phyloP scores from a whole-genome alignment of 768 basidiomycete species.

The Mrakia frigida region DNA sequence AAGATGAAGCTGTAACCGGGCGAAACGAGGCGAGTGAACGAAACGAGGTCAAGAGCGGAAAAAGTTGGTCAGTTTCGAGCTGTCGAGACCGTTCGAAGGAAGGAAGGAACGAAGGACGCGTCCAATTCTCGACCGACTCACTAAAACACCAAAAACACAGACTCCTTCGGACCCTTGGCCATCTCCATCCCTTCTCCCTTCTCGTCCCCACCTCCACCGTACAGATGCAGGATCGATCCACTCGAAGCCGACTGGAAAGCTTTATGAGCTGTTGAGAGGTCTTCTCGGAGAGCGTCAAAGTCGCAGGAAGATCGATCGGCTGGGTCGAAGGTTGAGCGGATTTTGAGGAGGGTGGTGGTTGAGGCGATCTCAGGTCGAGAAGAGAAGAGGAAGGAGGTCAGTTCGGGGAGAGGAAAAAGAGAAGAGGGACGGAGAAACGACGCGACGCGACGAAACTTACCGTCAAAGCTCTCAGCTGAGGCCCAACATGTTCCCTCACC shows the following conservation, averaged over 20 bases:
- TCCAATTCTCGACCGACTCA: too few species aligned
- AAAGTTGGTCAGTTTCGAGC: not conserved
- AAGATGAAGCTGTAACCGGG: conserved; percentile 86
- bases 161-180: conserved; percentile 53
- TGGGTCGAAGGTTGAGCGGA: conserved; percentile 24
- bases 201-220: conserved; percentile 19
- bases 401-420: not conserved
- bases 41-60: not conserved
- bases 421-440: not conserved
- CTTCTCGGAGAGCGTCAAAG: conserved; percentile 20
- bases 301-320: not conserved
- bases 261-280: conserved; percentile 4
- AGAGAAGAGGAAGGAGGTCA: not conserved
- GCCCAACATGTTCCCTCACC: conserved; percentile 42
- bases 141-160: conserved; percentile 87
- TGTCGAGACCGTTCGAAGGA: not conserved
- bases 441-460: conserved; percentile 35
- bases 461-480: conserved; percentile 38
- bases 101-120: not conserved
- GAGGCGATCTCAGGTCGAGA: not conserved
- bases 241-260: conserved; percentile 18
- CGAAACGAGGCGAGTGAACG: not conserved
- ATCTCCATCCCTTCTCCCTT: not conserved
- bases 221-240: conserved; percentile 29
- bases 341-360: conserved; percentile 23